Evolutionary conservation across 208 protist species (phyloP).

Genomic region (Wallacemonas sp.): DNA sequence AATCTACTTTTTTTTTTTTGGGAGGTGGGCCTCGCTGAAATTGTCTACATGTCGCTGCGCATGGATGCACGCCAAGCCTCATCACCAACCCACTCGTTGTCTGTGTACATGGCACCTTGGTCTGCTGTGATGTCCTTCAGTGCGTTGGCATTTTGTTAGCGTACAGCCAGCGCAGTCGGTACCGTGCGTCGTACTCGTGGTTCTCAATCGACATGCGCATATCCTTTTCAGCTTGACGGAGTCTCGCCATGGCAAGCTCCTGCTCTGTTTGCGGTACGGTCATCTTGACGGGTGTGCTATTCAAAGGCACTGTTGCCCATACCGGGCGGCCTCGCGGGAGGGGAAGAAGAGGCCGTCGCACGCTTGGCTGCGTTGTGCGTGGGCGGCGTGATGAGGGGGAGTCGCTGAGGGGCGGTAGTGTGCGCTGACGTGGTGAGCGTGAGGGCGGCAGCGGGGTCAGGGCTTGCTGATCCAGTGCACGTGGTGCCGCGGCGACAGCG

Average conservation of each 20-base stretch:
- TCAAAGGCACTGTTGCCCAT: not conserved
- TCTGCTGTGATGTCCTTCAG: too few relatives aligned
- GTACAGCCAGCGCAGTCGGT: not conserved
- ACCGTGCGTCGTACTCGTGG: constrained; percentile 7
- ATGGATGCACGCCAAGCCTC: too few relatives aligned
- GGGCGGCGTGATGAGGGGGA: not conserved
- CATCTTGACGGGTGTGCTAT: not conserved
- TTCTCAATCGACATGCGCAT: not conserved
- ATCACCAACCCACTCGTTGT: too few relatives aligned
- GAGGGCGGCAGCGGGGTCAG: constrained; percentile 12
- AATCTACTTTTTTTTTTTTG: too few relatives aligned
- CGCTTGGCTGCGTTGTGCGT: not conserved
- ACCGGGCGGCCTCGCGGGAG: not conserved
- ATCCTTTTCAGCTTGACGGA: constrained; percentile 8
- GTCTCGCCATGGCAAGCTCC: not conserved
- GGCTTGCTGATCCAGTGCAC: not conserved
- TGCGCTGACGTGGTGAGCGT: constrained; percentile 14
- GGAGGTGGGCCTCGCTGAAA: too few relatives aligned
- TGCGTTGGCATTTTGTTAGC: not conserved
- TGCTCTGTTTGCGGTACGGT: not conserved
- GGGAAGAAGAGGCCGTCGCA: not conserved
- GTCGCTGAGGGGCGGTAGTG: not conserved
- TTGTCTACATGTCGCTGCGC: not conserved
- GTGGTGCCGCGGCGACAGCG: too few relatives aligned
- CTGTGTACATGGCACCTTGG: too few relatives aligned